Percentiles rank a stretch among this genome's conserved stretches.
Conservation (phyloP, 306 rosid genomes). For the Malus domestica region DNA sequence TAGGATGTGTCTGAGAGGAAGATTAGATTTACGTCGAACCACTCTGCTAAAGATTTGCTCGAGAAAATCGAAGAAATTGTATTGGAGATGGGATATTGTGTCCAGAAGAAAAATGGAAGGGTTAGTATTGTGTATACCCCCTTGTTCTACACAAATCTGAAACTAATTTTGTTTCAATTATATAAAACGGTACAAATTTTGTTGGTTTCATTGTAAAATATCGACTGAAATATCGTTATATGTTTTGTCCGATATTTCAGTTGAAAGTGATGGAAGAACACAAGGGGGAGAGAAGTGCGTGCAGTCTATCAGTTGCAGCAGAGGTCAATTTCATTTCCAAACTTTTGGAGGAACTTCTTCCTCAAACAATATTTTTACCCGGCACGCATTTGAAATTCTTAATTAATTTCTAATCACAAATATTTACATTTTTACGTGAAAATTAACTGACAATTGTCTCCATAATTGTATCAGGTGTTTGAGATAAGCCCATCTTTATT, state of each 20-base stretch:
- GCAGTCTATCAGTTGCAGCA: slow-evolving; percentile 54
- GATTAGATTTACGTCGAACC: slow-evolving; percentile 82
- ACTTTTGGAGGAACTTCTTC: neutral
- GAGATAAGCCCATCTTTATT: slow-evolving; percentile 64
- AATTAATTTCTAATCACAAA: neutral
- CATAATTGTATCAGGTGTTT: slow-evolving; percentile 47
- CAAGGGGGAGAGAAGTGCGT: slow-evolving; percentile 37
- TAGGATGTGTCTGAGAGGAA: slow-evolving; percentile 90
- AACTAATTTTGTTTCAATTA: neutral
- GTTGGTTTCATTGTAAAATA: neutral
- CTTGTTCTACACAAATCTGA: neutral
- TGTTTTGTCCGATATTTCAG: slow-evolving; percentile 32
- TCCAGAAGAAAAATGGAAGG: slow-evolving; percentile 77
- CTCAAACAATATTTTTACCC: neutral
- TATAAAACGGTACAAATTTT: neutral
- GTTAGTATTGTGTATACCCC: slow-evolving; percentile 27
- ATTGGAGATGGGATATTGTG: slow-evolving; percentile 64
- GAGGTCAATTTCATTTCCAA: slow-evolving; percentile 45
- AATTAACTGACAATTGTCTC: neutral
- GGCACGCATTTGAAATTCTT: neutral
- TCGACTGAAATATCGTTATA: neutral
- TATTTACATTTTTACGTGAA: neutral
- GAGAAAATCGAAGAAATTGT: slow-evolving; percentile 62
- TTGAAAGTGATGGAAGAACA: slow-evolving; percentile 59
- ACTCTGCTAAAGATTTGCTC: slow-evolving; percentile 54